Base-by-base conservation (phyloP, 805 yeast genomes). In the Monosporozyma siamensis region DNA sequence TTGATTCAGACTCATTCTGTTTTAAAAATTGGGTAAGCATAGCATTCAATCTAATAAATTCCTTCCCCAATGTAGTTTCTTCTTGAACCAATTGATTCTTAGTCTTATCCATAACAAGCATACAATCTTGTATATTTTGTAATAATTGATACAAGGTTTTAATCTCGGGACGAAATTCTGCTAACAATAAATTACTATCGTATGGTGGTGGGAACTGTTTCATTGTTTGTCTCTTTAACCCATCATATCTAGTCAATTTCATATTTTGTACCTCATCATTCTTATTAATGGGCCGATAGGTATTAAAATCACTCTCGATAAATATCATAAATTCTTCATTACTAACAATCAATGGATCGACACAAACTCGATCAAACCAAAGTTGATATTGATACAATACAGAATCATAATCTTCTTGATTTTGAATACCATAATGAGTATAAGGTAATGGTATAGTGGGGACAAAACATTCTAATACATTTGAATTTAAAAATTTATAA, bases 171-270 rank as follows among this genome's bases (percentile, higher is more conserved):
- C 98, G 69, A 60, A 89, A 87, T 40, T 77, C 82, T 0, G 92
- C 88, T 47, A 92, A 70, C 47, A 82, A 92, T 21, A 74, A 71
- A 38, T 78, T 80, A 32, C 86, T 90, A 63, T 90, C 98, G 54
- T 81, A 86, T 1, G 98, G 98, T 2, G 95, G 85, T 34, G 84
- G 81, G 36, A 89, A 72, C 59, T 92, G 98, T 61, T 92, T 92
- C 55, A 92, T 71, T 2, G 97, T 88, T 61, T 84, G 85, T 40
- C 98, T 75, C 48, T 80, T 78, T 21, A 92, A 61, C 0, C 97
- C 98, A 25, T 79, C 72, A 21, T 24, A 25, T 27, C 30, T 14
- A 9, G 24, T 22, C 10, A 32, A 32, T 15, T 20, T 17, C 4
- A 18, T 12, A 18, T 12, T 9, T 6, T 15, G 20, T 9, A 11